These are phyloP conservation scores for Leishmania guyanensis DNA, from an alignment of 208 protist genomes.

Conservation along the genomic window DNA sequence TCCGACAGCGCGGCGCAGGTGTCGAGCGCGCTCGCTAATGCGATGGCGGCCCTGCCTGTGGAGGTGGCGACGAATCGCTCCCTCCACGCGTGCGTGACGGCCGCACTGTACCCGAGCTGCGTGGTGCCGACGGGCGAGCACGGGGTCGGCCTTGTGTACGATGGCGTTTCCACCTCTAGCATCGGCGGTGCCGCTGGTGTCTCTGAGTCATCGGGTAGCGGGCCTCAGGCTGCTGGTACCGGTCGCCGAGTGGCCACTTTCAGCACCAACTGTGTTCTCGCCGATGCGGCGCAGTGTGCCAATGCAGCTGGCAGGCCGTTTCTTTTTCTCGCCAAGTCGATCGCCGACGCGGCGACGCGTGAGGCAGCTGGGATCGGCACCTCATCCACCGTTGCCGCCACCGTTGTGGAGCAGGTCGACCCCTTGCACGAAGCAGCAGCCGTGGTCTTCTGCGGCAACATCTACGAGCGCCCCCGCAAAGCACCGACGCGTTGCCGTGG, in stretches of 20 bases:
- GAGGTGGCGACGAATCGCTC: constrained; percentile 36
- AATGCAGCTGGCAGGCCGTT: constrained; percentile 35
- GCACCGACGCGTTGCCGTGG: constrained; percentile 73
- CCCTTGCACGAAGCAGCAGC: constrained; percentile 63
- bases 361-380: constrained; percentile 8
- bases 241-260: constrained; percentile 21
- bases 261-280: constrained; percentile 29
- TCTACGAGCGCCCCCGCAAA: constrained; percentile 42
- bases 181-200: constrained; percentile 14
- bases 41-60: constrained; percentile 43
- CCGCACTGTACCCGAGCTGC: constrained; percentile 74
- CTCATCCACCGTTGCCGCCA: constrained; percentile 7
- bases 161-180: constrained; percentile 35
- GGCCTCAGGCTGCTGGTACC: neutral
- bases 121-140: constrained; percentile 42
- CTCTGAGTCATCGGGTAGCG: neutral
- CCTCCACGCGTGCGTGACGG: constrained; percentile 62
- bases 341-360: constrained; percentile 20
- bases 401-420: constrained; percentile 44
- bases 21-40: constrained; percentile 11
- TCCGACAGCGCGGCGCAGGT: constrained; percentile 8
- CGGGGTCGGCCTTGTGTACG: constrained; percentile 32
- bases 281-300: constrained; percentile 17
- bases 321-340: constrained; percentile 54
- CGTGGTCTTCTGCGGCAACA: constrained; percentile 69